Percentiles rank a stretch among this genome's conserved stretches.
phyloP scores from a whole-genome alignment of 371 early-diverging fungal species.

The Circinella minor region DNA sequence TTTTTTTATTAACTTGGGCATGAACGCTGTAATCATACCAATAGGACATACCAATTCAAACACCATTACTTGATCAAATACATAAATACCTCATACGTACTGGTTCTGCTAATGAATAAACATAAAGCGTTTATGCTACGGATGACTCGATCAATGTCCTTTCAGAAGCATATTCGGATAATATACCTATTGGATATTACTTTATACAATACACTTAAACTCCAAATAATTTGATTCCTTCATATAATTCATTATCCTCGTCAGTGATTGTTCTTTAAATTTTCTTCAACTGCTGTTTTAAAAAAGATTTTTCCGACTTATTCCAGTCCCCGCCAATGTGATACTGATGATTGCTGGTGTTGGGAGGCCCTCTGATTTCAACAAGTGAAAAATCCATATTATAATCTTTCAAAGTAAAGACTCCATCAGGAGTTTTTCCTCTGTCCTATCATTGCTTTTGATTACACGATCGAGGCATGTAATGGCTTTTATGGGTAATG shows the following conservation, averaged over 20 bases:
- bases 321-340: neutral
- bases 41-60: neutral
- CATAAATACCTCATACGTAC: slow-evolving; percentile 6
- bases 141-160: neutral
- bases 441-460: slow-evolving; percentile 1
- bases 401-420: neutral
- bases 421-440: neutral
- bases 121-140: too few relatives aligned
- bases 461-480: neutral
- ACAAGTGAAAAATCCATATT: neutral
- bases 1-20: slow-evolving; percentile 1
- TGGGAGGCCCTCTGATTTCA: slow-evolving; percentile 1
- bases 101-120: slow-evolving; percentile 1
- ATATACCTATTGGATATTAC: neutral
- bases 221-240: neutral
- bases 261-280: neutral
- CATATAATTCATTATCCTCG: neutral
- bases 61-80: neutral
- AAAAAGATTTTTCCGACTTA: neutral
- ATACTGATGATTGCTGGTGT: neutral
- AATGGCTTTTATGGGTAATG: neutral
- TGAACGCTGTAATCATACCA: neutral
- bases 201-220: neutral
- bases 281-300: neutral
- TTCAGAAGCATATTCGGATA: neutral